Base-by-base conservation (phyloP, 495 filamentous ascomycete species). In the Penicillium flavigenum region DNA sequence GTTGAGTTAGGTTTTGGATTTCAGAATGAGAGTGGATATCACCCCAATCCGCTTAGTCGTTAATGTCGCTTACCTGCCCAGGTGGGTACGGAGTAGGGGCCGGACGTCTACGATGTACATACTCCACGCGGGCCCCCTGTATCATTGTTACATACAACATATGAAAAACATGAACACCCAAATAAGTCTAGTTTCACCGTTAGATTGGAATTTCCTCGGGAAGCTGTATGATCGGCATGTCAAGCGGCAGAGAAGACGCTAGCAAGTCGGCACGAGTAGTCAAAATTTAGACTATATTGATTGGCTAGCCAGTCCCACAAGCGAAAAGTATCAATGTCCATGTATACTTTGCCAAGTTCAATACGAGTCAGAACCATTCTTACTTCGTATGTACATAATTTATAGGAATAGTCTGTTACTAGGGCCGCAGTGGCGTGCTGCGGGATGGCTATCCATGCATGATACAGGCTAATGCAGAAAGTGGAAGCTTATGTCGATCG, bases 201-300 rank as follows among this genome's bases (percentile, higher is more conserved):
- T 55, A 57, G 59, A 60, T 58, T 60, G 42, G 60, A 55, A 49
- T 47, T 57, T 27, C 19, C 42, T 9, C 4, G 51, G 45, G 43
- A 5, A 5, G 22, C 45, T 45, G 42, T 55, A 34, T 34, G 63
- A 63, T 66, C 63, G 53, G 27, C 63, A 59, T 19, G 47, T 38
- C 42, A 54, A 50, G 43, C 53, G 61, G 57, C 12, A 36, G 14
- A 27, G 36, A 22, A 29, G 39, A n/a, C 14, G 12, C 43, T 54
- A 54, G 34, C 14, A 19, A 34, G n/a, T 45, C 36, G 14, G 12
- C 38, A 52, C 49, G 36, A 47, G 48, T n/a, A 19, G 5, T 10
- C 12, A 51, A 14, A 0, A 53, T 22, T 26, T 5, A 9, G n/a
- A 22, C 32, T 3, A 19, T 45, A 45, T 12, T 44, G 9, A 53